Conservation (phyloP, 345 rosid species). For the Euphorbia peplus region DNA sequence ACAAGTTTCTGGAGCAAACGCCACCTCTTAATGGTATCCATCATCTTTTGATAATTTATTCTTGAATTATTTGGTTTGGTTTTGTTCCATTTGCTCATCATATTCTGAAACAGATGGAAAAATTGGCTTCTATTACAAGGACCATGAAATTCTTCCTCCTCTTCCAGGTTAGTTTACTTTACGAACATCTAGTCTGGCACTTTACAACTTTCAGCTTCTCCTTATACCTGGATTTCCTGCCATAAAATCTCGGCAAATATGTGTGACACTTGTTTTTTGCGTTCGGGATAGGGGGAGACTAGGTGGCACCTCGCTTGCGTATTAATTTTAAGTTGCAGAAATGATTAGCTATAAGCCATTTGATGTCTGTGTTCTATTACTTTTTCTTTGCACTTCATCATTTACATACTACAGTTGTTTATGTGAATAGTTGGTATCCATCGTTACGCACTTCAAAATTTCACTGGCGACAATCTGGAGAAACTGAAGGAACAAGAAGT, state of each 20-base stretch:
- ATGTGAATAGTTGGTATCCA: conserved; percentile 69
- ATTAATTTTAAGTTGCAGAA: background rate
- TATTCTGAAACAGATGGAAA: conserved; percentile 57
- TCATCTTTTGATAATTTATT: background rate
- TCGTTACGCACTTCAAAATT: conserved; percentile 62
- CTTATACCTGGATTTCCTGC: background rate
- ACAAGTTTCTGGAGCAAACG: conserved; percentile 63
- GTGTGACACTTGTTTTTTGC: too few relatives aligned
- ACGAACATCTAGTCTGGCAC: too few relatives aligned
- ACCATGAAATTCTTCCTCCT: conserved; percentile 95
- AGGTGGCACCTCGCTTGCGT: background rate
- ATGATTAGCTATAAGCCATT: background rate
- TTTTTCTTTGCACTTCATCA: background rate
- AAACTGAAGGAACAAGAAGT: conserved; percentile 54
- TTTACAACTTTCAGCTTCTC: background rate
- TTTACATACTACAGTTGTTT: conserved; percentile 8
- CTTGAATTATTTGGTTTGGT: conserved; percentile 9
- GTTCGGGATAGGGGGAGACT: too few relatives aligned
- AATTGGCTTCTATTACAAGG: conserved; percentile 93
- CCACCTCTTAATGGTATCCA: conserved; percentile 69
- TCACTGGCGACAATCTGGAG: conserved; percentile 41
- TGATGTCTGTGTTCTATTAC: background rate
- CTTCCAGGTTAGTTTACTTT: conserved; percentile 63
- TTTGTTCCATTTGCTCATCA: conserved; percentile 29
- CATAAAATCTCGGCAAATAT: background rate